Conservation (phyloP, 768 basidiomycete genomes). For the Psilocybe cubensis region DNA sequence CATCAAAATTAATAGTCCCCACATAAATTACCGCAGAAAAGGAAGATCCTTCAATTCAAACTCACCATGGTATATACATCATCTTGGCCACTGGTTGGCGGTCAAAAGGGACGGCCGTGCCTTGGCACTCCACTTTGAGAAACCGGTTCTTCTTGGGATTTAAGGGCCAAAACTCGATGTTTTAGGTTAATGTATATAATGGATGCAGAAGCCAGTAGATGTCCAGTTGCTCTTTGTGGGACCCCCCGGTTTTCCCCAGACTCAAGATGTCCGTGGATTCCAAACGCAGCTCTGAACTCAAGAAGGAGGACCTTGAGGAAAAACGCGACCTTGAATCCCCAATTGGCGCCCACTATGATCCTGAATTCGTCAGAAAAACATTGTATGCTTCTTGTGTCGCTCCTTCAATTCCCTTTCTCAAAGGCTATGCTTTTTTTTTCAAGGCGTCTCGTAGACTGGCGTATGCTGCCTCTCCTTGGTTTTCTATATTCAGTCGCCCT, state of each 20-base stretch:
- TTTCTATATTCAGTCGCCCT: constrained; percentile 39
- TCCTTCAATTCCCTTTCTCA: neutral
- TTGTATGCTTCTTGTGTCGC: constrained; percentile 16
- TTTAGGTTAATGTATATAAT: neutral
- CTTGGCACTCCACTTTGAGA: neutral
- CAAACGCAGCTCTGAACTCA: constrained; percentile 24
- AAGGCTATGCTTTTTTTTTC: neutral
- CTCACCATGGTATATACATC: no score
- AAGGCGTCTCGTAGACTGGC: constrained; percentile 36
- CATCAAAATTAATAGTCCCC: neutral
- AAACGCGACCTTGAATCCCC: constrained; percentile 6
- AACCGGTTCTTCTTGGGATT: neutral
- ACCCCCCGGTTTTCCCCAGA: neutral
- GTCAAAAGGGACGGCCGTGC: neutral
- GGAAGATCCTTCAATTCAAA: neutral
- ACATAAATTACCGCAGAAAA: neutral
- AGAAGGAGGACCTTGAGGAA: constrained; percentile 23
- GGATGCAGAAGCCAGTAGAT: neutral
- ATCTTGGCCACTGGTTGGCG: neutral
- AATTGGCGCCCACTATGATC: constrained; percentile 23
- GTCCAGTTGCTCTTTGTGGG: neutral
- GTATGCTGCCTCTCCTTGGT: constrained; percentile 37
- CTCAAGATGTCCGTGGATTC: constrained; percentile 5
- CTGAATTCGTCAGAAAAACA: constrained; percentile 23
- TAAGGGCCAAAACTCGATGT: no score